Evolutionary conservation across 352 stramenopile genomes (phyloP), one percentile per base, ranked within the genome.

Genomic region (Globisporangium parvum): DNA sequence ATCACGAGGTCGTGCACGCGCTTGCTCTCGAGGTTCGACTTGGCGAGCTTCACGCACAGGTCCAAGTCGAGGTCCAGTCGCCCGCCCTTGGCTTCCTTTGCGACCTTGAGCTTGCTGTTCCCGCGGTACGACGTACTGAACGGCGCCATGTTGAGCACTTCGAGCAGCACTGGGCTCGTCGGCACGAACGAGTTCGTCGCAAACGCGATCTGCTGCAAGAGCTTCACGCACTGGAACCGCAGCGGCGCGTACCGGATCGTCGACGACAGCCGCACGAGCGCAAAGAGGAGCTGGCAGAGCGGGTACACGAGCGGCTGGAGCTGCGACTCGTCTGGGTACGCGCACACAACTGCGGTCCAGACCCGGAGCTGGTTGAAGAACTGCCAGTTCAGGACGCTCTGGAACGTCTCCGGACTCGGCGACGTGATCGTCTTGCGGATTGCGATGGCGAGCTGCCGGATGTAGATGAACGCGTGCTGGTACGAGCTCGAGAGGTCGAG

Each of bases 381-480:
- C 73, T 99, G 96, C 97, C 97, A 99, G 69, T 96, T 98, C 56
- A 97, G 94, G 28, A 98, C 78, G 53, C 62, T 62, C 70, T 92
- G 82, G 62, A 97, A 87, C 21, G 81, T 81, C 52, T 98, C 90
- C 2, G 85, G 71, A 23, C 87, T 95, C n/a, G 96, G 96, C 53
- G 96, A 94, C 53, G 85, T 92, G 67, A 99, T 95, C 15, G 96
- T 98, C 53, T 96, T 95, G 57, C 97, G 87, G 48, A 99, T 81
- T 67, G 98, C 91, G 54, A 99, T 92, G n/a, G 96, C 96, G 50
- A 99, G 73, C 69, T 99, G 94, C 31, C 97, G 91, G 53, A 99
- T 98, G 77, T 99, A 99, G 28, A 99, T 85, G 69, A 99, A 99
- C 20, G 96, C 96, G 74, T 99, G 96, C 71, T 99, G 96, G 80